Evolutionary conservation across 2,329 filamentous ascomycete species (phyloP).

Genomic region (Phoma sp.): DNA sequence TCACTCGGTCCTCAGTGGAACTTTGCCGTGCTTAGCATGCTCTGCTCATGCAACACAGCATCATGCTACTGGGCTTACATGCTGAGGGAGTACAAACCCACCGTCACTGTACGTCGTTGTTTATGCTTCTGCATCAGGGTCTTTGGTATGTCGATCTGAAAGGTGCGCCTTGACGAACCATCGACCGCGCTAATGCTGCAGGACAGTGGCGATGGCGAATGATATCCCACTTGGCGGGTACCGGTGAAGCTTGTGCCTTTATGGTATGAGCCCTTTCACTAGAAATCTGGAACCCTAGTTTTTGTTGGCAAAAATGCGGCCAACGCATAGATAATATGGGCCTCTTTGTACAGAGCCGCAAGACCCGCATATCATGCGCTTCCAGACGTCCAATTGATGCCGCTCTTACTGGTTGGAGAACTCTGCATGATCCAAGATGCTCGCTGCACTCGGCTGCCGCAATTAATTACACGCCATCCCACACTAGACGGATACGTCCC

Average conservation of each 20-base stretch:
- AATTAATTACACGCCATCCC: conserved; percentile 51
- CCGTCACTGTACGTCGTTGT: conserved; percentile 40
- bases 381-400: conserved; percentile 45
- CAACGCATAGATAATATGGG: conserved; percentile 79
- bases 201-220: conserved; percentile 44
- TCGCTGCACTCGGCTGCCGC: conserved; percentile 48
- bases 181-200: conserved; percentile 46
- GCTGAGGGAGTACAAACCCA: conserved; percentile 34
- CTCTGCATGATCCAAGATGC: conserved; percentile 47
- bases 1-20: conserved; percentile 25
- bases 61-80: conserved; percentile 42
- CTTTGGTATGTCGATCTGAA: conserved; percentile 44
- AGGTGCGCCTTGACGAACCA: conserved; percentile 44
- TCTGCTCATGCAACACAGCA: conserved; percentile 19
- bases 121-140: conserved; percentile 41
- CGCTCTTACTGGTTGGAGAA: conserved; percentile 63
- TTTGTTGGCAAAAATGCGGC: conserved; percentile 84
- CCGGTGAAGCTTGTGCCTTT: conserved; percentile 49
- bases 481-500: conserved; percentile 46
- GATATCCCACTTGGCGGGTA: conserved; percentile 39
- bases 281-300: conserved; percentile 47
- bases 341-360: conserved; percentile 53
- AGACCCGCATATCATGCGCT: conserved; percentile 49
- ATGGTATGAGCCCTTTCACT: conserved; percentile 42
- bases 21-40: conserved; percentile 28